phyloP scores from a whole-genome alignment of 768 basidiomycete genomes.

The Suillus subalutaceus region DNA sequence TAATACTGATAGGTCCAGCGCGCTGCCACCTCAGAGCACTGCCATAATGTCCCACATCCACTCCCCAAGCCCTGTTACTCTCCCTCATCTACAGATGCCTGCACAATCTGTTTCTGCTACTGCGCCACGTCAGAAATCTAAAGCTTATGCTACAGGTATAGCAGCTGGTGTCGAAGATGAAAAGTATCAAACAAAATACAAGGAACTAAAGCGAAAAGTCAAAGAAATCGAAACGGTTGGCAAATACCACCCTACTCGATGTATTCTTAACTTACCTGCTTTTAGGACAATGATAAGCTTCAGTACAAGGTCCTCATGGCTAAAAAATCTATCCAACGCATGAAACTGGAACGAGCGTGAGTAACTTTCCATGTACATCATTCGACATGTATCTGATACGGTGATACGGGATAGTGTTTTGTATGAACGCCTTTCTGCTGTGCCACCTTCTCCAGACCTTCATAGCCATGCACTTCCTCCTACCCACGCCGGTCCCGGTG shows the following conservation, averaged over 20 bases:
- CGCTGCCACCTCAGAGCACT: conserved; percentile 35
- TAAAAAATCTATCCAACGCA: conserved; percentile 81
- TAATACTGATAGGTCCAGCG: conserved; percentile 26
- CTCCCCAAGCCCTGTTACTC: conserved; percentile 53
- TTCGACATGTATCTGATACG: conserved; percentile 26
- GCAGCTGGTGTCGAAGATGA: conserved; percentile 82
- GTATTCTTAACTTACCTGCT: conserved; percentile 14
- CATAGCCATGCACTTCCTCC: conserved; percentile 43
- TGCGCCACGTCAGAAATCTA: conserved; percentile 51
- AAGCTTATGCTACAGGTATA: conserved; percentile 57
- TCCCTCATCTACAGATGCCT: conserved; percentile 42
- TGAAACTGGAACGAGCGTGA: conserved; percentile 88
- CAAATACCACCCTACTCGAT: conserved; percentile 1
- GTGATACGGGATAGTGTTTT: conserved; percentile 54
- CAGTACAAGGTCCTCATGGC: conserved; percentile 79
- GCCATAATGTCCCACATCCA: conserved; percentile 71
- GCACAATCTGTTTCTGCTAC: conserved; percentile 30
- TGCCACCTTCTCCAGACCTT: conserved; percentile 57
- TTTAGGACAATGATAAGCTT: conserved; percentile 87
- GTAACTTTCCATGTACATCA: conserved; percentile 34
- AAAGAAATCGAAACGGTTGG: conserved; percentile 82
- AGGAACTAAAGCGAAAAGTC: conserved; percentile 85
- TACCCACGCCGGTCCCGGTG: conserved; percentile 37
- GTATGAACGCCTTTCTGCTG: conserved; percentile 73
- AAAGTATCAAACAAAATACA: conserved; percentile 88